These are phyloP conservation scores for Taiwanofungus camphoratus DNA, from an alignment of 1,284 basidiomycete species.

Conservation along the genomic window DNA sequence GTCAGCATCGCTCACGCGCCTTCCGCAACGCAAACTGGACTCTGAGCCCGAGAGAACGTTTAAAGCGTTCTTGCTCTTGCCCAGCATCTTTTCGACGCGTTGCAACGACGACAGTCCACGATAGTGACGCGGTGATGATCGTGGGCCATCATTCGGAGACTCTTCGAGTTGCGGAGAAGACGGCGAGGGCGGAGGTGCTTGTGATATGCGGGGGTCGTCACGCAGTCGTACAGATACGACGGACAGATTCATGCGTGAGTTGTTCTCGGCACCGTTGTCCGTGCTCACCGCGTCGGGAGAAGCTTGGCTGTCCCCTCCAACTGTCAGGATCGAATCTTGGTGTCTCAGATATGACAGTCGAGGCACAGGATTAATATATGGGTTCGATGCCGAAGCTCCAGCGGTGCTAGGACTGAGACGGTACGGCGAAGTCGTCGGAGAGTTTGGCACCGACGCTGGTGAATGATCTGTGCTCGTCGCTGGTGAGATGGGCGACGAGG, in stretches of 20 bases:
- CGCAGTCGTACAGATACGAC: neutral
- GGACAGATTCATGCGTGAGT: slow-evolving; percentile 1
- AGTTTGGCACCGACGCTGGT: slow-evolving; percentile 11
- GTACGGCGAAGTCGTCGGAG: slow-evolving; percentile 15
- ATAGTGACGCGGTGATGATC: slow-evolving; percentile 11
- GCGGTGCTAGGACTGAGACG: slow-evolving; percentile 10
- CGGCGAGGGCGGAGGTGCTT: slow-evolving; percentile 7
- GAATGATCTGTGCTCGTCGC: slow-evolving; percentile 10
- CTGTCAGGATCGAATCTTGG: slow-evolving; percentile 8
- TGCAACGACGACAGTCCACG: slow-evolving; percentile 25
- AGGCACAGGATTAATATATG: slow-evolving; percentile 45
- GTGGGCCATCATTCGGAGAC: slow-evolving; percentile 9
- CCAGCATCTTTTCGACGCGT: slow-evolving; percentile 33
- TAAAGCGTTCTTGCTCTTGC: slow-evolving; percentile 26
- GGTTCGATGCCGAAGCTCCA: slow-evolving; percentile 29
- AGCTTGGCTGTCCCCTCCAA: neutral
- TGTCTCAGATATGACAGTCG: slow-evolving; percentile 18
- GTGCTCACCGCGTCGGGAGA: neutral
- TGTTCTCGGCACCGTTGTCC: neutral
- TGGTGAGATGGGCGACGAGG: slow-evolving; percentile 11
- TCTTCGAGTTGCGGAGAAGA: slow-evolving; percentile 11
- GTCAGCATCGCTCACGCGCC: slow-evolving; percentile 18
- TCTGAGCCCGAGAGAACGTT: slow-evolving; percentile 13
- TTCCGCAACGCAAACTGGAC: slow-evolving; percentile 7
- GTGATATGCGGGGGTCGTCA: neutral